A percentile compares a stretch with the other conserved stretches of the same genome.
phyloP scores from a whole-genome alignment of 1,284 basidiomycete genomes.

The Leccinum griseonigrum region DNA sequence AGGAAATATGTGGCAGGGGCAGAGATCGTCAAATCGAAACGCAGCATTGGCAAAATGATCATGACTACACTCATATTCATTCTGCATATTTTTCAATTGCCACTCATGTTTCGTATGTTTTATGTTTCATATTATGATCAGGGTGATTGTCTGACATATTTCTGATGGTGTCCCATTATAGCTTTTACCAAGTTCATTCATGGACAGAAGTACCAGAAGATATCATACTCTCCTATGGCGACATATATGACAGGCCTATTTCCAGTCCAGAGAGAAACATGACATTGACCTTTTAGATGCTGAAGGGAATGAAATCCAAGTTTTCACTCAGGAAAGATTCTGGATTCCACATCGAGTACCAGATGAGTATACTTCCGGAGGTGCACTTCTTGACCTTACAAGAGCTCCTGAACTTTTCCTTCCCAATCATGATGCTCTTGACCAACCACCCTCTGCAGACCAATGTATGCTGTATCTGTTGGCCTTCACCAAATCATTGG shows the following conservation, averaged over 20 bases:
- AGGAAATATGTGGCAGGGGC: neutral
- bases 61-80: neutral
- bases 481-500: no score
- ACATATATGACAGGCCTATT: neutral
- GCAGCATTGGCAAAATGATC: neutral
- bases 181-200: neutral
- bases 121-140: no score
- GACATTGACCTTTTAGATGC: neutral
- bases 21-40: neutral
- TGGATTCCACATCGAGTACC: neutral
- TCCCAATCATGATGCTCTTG: neutral
- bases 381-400: neutral
- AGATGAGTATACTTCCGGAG: neutral
- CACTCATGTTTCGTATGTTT: neutral
- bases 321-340: neutral
- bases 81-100: neutral
- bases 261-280: neutral
- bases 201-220: neutral
- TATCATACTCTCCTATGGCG: neutral
- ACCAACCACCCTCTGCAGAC: neutral
- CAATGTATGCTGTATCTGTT: neutral
- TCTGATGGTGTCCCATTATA: no score
- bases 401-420: neutral
- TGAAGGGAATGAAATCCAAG: neutral
- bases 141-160: no score